Evolutionary conservation across 129 eudicot species (phyloP).

Genomic region (Oenanthe sinensis): DNA sequence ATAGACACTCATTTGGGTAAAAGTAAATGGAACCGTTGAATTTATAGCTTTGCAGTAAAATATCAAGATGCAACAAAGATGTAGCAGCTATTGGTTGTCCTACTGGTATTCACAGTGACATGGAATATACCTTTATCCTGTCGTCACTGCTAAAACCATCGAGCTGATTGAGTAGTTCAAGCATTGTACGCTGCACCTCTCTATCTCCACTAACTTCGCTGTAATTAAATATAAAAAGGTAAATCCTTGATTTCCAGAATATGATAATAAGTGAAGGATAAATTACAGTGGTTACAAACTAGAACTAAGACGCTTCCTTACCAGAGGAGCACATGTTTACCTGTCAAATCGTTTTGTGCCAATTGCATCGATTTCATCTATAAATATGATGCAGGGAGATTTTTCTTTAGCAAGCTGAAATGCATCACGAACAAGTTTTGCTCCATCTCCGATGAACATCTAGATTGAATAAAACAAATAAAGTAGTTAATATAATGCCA

Average conservation of each 20-base stretch:
- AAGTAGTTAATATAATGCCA: neutral
- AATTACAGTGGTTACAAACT: neutral
- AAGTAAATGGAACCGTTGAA: too few relatives aligned
- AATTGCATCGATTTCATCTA: conserved; percentile 97
- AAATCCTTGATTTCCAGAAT: too few relatives aligned
- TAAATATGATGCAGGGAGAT: conserved; percentile 95
- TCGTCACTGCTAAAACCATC: conserved; percentile 99
- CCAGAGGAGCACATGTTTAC: conserved; percentile 30
- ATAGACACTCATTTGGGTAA: too few relatives aligned
- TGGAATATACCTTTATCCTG: conserved; percentile 54
- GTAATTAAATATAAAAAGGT: conserved; percentile 14
- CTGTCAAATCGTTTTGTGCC: conserved; percentile 99
- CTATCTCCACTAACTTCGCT: conserved; percentile 99
- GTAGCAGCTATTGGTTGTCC: too few relatives aligned
- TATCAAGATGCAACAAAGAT: too few relatives aligned
- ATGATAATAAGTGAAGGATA: neutral
- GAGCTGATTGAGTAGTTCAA: conserved; percentile 88
- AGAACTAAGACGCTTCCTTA: neutral
- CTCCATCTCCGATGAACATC: conserved; percentile 99
- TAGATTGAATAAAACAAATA: too few relatives aligned
- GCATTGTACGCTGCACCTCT: conserved; percentile 95
- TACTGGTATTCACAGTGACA: too few relatives aligned
- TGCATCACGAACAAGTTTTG: conserved; percentile 97
- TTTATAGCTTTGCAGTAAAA: too few relatives aligned
- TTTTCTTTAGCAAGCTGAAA: conserved; percentile 91